These are phyloP conservation scores for Aspergillus sclerotioniger DNA, from an alignment of 495 filamentous ascomycete species.

Conservation along the genomic window DNA sequence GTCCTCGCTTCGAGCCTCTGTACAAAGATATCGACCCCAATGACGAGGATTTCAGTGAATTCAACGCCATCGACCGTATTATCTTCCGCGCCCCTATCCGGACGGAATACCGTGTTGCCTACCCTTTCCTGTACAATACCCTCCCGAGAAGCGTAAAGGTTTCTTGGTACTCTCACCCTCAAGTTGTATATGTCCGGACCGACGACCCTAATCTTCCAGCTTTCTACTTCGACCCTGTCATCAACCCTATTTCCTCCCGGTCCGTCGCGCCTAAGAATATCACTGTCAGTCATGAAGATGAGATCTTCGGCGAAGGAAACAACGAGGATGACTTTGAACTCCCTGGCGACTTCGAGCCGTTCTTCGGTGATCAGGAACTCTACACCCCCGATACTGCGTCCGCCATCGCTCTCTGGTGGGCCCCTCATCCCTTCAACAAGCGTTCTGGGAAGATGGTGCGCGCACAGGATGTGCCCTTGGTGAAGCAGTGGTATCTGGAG, in stretches of 20 bases:
- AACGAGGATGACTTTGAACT: constrained; percentile 90
- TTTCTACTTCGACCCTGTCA: constrained; percentile 96
- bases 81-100: constrained; percentile 96
- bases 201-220: constrained; percentile 89
- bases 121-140: constrained; percentile 94
- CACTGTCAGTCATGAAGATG: constrained; percentile 89
- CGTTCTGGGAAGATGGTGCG: constrained; percentile 97
- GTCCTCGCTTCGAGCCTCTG: constrained; percentile 93
- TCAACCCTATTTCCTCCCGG: constrained; percentile 96
- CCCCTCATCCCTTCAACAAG: constrained; percentile 92
- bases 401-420: constrained; percentile 97
- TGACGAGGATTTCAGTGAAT: constrained; percentile 99
- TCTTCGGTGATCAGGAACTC: constrained; percentile 85
- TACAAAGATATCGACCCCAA: constrained; percentile 99
- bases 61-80: constrained; percentile 99
- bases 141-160: constrained; percentile 91
- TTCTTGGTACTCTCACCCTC: constrained; percentile 91
- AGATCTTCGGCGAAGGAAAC: constrained; percentile 83
- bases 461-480: constrained; percentile 92
- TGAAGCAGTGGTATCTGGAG: constrained; percentile 98
- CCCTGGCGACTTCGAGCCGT: constrained; percentile 77
- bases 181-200: constrained; percentile 84
- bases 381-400: constrained; percentile 88
- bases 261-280: constrained; percentile 94
- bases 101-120: constrained; percentile 93